Evolutionary conservation across 192 early-diverging fungal genomes (phyloP).

Genomic region (Coemansia sp.): DNA sequence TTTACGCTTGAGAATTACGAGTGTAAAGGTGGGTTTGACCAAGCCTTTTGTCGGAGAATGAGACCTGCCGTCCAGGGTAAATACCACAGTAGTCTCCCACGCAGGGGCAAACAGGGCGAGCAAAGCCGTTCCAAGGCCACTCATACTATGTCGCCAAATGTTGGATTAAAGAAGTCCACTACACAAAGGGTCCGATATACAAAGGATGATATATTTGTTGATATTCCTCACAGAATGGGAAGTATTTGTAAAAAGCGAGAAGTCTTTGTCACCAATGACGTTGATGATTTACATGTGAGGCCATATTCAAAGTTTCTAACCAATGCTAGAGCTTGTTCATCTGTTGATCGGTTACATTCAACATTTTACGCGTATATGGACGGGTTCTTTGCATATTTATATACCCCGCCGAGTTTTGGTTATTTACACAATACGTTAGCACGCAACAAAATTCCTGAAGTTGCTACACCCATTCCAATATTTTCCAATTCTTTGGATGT

Average conservation of each 20-base stretch:
- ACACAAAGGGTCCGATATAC: not conserved
- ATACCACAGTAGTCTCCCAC: not conserved
- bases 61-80: not conserved
- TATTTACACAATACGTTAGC: conserved; percentile 6
- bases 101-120: not conserved
- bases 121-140: not conserved
- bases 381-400: not conserved
- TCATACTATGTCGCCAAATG: not conserved
- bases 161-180: not conserved
- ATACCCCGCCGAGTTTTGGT: not conserved
- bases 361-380: not conserved
- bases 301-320: not conserved
- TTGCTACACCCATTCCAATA: conserved; percentile 10
- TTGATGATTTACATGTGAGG: not conserved
- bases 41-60: not conserved
- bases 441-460: conserved; percentile 8
- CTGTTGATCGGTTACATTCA: not conserved
- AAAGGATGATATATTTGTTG: conserved; percentile 7
- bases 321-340: not conserved
- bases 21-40: not conserved
- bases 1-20: not conserved
- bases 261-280: not conserved
- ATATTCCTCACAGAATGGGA: conserved; percentile 9
- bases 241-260: not conserved
- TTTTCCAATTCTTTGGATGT: conserved; percentile 23